Conservation (phyloP, 2,329 filamentous ascomycete genomes). For the Trichoderma lentiforme region DNA sequence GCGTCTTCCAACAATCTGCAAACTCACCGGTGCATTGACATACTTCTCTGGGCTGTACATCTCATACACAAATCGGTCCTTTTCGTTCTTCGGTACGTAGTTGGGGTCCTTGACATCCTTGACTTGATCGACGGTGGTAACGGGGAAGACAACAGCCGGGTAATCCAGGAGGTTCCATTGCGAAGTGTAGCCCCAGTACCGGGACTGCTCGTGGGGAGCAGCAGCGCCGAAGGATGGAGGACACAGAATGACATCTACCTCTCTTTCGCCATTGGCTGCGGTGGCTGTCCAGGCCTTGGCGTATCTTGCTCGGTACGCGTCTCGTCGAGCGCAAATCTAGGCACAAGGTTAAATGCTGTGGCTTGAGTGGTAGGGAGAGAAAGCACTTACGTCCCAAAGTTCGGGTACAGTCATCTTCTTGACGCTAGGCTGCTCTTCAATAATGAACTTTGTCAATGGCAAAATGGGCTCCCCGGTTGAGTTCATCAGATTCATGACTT, state of each 20-base stretch:
- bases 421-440: constrained; percentile 8
- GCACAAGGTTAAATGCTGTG: not conserved
- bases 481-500: constrained; percentile 26
- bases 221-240: constrained; percentile 49
- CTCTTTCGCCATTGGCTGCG: not conserved
- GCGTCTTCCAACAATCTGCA: constrained; percentile 13
- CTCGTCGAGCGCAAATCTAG: constrained; percentile 6
- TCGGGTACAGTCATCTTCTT: constrained; percentile 7
- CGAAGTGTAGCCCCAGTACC: constrained; percentile 60
- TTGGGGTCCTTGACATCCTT: constrained; percentile 12
- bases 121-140: constrained; percentile 25
- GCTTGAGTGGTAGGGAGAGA: no score
- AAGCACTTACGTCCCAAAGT: constrained; percentile 6
- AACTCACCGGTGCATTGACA: constrained; percentile 1
- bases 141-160: constrained; percentile 57
- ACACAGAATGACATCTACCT: constrained; percentile 10
- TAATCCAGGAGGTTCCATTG: constrained; percentile 67
- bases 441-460: constrained; percentile 8
- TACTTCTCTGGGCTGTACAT: constrained; percentile 16
- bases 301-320: constrained; percentile 5
- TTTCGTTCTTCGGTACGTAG: constrained; percentile 16
- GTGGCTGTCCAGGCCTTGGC: constrained; percentile 12
- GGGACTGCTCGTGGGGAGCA: constrained; percentile 40
- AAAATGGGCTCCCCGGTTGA: constrained; percentile 32
- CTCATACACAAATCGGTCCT: constrained; percentile 8